These are phyloP conservation scores for Aphanomyces astaci DNA, from an alignment of 352 stramenopile species.

Conservation along the genomic window DNA sequence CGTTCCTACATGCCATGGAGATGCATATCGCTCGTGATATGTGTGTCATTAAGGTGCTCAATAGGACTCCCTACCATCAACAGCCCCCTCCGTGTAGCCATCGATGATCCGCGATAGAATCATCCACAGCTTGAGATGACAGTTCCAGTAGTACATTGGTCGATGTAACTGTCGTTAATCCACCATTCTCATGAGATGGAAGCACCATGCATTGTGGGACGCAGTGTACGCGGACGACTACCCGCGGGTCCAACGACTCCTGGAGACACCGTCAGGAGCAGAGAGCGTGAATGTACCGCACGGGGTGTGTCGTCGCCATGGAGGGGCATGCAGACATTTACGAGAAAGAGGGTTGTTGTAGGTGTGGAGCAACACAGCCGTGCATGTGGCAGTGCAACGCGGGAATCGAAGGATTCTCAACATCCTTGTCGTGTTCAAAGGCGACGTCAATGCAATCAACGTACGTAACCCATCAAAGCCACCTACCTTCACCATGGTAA, in stretches of 20 bases:
- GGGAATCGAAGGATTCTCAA: conserved; percentile 19
- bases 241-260: background rate
- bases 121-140: too few species aligned
- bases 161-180: too few species aligned
- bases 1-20: too few species aligned
- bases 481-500: too few species aligned
- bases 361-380: conserved; percentile 14
- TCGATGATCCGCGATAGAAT: too few species aligned
- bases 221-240: conserved; percentile 22
- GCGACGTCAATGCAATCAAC: conserved; percentile 20
- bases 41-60: too few species aligned
- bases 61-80: too few species aligned
- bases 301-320: background rate
- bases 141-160: too few species aligned
- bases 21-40: too few species aligned
- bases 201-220: conserved; percentile 9
- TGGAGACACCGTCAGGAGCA: background rate
- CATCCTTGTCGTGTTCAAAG: conserved; percentile 17
- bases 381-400: conserved; percentile 6
- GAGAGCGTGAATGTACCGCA: background rate
- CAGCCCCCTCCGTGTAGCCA: too few species aligned
- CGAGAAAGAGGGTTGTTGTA: background rate
- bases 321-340: background rate
- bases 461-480: background rate
- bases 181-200: background rate